Evolutionary conservation across 495 filamentous ascomycete genomes (phyloP), one percentile per base, ranked within the genome.

Genomic region (Xylaria bambusicola): DNA sequence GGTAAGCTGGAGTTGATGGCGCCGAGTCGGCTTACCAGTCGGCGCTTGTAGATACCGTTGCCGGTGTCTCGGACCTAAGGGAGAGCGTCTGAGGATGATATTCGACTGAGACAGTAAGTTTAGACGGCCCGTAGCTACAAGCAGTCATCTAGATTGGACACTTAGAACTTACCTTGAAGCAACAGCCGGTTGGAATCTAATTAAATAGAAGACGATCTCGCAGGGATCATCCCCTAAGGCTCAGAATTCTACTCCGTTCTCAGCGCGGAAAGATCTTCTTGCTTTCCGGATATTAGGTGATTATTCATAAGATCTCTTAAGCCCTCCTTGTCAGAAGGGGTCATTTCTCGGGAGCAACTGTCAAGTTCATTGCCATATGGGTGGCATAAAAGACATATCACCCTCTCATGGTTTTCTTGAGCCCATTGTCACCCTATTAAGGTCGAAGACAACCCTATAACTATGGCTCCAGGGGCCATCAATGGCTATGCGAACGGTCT

Each of bases 391-490:
- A 61, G 21, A 24, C 23, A 13, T 59, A 26, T 54, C 60, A 42
- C 52, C 38, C 62, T 40, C 62, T 64, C 58, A 58, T 48, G 21
- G 44, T 40, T 15, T 15, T 58, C 45, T 51, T 42, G 35, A 53
- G 51, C 56, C 49, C 52, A 49, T 56, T 53, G 60, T 33, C 52
- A 64, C 56, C 20, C 61, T 36, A 61, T 59, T 57, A 63, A 55
- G 58, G 59, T 68, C 56, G 60, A 63, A 73, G 66, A 63, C 62
- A 65, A 62, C 64, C 60, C 60, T 59, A 50, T 64, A 62, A 58
- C 48, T 63, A 78, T 78, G 75, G 70, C 75, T 54, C 75, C 75
- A 57, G 75, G 71, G 56, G 75, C 74, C 64, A 68, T 73, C 20
- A 75, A 69, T 49, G 70, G 72, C 42, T 71, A 74, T 64, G 70